These are phyloP conservation scores for Sugiyamaella floridensis DNA, from an alignment of 805 yeast species.

Conservation along the genomic window DNA sequence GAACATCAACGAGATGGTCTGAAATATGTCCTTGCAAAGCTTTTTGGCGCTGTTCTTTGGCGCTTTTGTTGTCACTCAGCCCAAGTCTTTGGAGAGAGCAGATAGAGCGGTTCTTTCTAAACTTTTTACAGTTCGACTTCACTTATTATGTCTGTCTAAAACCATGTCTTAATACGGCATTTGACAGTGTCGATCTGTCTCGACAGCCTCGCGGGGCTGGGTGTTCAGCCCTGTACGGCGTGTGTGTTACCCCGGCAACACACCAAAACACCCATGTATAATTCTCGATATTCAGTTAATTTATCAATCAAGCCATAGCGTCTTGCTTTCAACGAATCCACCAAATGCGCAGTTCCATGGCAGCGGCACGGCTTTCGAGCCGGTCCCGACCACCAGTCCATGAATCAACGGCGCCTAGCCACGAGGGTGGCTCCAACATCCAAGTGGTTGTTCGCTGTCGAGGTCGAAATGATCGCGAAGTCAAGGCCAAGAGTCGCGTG, in stretches of 20 bases:
- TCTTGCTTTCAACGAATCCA: not conserved
- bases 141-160: not conserved
- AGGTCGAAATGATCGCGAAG: constrained; percentile 53
- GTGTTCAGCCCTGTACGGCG: not conserved
- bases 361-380: not conserved
- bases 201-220: not conserved
- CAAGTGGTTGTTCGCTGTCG: constrained; percentile 60
- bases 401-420: not conserved
- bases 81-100: not conserved
- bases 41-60: no score
- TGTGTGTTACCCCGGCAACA: not conserved
- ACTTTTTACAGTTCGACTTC: not conserved
- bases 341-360: not conserved
- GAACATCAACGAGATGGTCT: constrained; percentile 35
- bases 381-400: not conserved
- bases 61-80: not conserved
- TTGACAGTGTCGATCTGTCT: not conserved
- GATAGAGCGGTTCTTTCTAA: no score
- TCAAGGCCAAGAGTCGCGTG: constrained; percentile 50
- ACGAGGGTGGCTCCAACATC: constrained; percentile 38
- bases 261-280: not conserved
- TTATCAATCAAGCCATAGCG: not conserved
- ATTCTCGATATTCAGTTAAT: not conserved
- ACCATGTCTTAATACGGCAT: not conserved
- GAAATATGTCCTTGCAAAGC: no score